Evolutionary conservation across 1,284 basidiomycete genomes (phyloP), one percentile per base, ranked within the genome.

Genomic region (Melampsora larici-populina): DNA sequence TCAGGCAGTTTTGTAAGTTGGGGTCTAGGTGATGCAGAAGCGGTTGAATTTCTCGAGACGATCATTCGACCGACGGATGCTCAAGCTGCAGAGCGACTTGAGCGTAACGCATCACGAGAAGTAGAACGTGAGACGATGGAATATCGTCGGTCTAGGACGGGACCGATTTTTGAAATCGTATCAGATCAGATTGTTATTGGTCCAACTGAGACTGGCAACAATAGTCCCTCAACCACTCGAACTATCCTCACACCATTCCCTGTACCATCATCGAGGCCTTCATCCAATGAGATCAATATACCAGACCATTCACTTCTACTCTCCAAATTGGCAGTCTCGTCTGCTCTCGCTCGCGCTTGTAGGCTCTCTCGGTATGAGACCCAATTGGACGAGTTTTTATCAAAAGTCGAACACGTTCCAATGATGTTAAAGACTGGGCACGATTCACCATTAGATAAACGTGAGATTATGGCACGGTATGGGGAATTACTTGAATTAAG

Each of bases 331-430:
- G 72, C 72, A 26, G 64, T 75, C 21, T 75, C 72, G 1, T 67
- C 72, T 21, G 72, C 72, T 18, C 64, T 75, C 4, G 64, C 48
- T 24, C 43, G 72, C 8, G 72, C 72, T 26, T 75, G 72, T 67
- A 62, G 64, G n/a, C 64, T 75, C 8, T 75, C 72, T 6, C 48
- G 72, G 55, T 75, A 67, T 43, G 72, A 75, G 26, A 48, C 72
- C 24, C 72, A 75, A 26, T 33, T 75, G 48, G 72, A 75, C 26
- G 49, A 67, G 46, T 75, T 75, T 29, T 63, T 75, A 24, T 75
- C 72, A 18, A 75, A 75, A 40, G 72, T 75, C 15, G 72, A 75
- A 31, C 72, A 75, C 43, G 72, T 75, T 17, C 72, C 72, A 13
- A 21, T 46, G 36, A 36, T 66, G 31, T 63, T 75, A 9, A 75